These are phyloP conservation scores for Casuarina glauca DNA, from an alignment of 306 rosid species.

Conservation along the genomic window DNA sequence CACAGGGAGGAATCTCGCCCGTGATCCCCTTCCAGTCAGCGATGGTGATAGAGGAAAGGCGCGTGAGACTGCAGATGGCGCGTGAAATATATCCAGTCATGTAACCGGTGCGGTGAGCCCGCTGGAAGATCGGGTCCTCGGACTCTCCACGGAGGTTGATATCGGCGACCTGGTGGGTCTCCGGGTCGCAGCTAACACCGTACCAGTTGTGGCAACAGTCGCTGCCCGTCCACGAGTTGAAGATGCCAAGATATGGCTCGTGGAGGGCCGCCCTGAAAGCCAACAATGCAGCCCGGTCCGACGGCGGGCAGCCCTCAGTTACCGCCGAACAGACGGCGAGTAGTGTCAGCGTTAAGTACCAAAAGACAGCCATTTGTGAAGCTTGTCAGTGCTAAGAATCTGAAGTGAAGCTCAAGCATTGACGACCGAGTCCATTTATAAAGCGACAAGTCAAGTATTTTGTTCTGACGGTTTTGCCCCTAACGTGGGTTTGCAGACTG, in stretches of 20 bases:
- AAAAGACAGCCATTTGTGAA: conserved; percentile 30
- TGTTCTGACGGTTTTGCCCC: conserved; percentile 56
- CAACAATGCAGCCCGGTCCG: conserved; percentile 71
- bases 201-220: conserved; percentile 89
- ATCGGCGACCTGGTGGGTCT: conserved; percentile 68
- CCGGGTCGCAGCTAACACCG: conserved; percentile 82
- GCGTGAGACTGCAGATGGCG: conserved; percentile 58
- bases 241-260: conserved; percentile 66
- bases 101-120: conserved; percentile 63
- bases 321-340: conserved; percentile 29
- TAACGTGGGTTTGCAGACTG: conserved; percentile 24
- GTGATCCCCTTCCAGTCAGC: conserved; percentile 96
- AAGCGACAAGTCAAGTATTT: neutral
- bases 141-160: conserved; percentile 93
- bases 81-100: conserved; percentile 87
- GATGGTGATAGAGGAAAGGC: conserved; percentile 71
- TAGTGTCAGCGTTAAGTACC: conserved; percentile 1
- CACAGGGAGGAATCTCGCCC: conserved; percentile 81
- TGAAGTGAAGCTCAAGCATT: conserved; percentile 27
- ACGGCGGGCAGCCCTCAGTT: conserved; percentile 61
- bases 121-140: conserved; percentile 65
- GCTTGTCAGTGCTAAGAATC: neutral
- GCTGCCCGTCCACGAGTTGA: conserved; percentile 75
- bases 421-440: conserved; percentile 6
- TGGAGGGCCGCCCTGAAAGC: conserved; percentile 69